Evolutionary conservation across 306 rosid genomes (phyloP).

Genomic region (Rosa rugosa): DNA sequence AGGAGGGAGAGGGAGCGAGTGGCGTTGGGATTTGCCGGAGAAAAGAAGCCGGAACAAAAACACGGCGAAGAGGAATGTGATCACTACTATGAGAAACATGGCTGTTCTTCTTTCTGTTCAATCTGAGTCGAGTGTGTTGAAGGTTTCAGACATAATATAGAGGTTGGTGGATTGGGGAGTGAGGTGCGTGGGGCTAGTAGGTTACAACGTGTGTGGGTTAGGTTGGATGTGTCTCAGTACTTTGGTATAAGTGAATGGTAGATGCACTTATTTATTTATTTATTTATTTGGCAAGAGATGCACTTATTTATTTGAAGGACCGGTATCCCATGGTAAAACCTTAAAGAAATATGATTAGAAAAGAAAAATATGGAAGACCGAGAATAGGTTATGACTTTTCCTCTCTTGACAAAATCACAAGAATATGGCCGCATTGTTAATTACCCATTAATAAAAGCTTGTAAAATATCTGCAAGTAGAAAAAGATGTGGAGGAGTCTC

Average conservation of each 20-base stretch:
- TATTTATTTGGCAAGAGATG: too few relatives aligned
- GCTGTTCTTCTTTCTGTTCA: neutral
- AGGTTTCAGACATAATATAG: neutral
- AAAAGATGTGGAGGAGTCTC: neutral
- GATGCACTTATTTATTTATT: neutral
- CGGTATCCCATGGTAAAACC: neutral
- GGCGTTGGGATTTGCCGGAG: neutral
- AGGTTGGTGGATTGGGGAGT: neutral
- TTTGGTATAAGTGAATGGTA: neutral
- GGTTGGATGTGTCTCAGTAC: neutral
- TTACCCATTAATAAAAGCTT: too few relatives aligned
- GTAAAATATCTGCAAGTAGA: neutral
- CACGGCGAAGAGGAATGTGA: slow-evolving; percentile 21
- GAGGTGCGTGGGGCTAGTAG: neutral
- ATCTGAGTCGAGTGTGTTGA: neutral
- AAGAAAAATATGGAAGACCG: neutral
- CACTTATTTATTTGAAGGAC: neutral
- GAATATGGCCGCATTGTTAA: too few relatives aligned
- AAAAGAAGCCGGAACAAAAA: slow-evolving; percentile 28
- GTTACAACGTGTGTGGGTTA: neutral
- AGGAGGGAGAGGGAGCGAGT: slow-evolving; percentile 50
- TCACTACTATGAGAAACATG: slow-evolving; percentile 16
- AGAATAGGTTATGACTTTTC: neutral
- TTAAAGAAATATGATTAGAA: neutral
- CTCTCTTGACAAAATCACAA: too few relatives aligned